Percentiles rank a stretch among this genome's conserved stretches.
phyloP scores from a whole-genome alignment of 1,284 basidiomycete species.

The Omphalotus olearius region DNA sequence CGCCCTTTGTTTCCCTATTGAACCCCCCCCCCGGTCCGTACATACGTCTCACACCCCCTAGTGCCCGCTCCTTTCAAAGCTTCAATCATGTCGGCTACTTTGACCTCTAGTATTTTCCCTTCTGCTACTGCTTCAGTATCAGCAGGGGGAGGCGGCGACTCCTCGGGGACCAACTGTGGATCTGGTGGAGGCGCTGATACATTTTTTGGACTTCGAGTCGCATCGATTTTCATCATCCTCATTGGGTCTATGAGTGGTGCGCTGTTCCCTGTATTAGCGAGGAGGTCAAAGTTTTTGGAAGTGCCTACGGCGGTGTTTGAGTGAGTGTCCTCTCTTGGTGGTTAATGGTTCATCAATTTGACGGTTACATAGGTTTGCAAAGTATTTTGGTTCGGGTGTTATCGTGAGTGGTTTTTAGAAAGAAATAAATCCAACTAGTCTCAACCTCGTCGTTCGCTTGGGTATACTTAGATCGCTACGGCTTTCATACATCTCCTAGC shows the following conservation, averaged over 20 bases:
- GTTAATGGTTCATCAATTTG: too few species aligned
- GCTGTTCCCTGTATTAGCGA: conserved; percentile 79
- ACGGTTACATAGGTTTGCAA: conserved; percentile 63
- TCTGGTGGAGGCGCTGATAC: conserved; percentile 11
- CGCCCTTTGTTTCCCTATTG: too few species aligned
- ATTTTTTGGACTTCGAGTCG: conserved; percentile 59
- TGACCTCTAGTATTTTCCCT: too few species aligned
- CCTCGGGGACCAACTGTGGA: conserved; percentile 3
- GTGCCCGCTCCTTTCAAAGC: too few species aligned
- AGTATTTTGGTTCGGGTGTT: conserved; percentile 94
- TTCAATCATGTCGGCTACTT: too few species aligned
- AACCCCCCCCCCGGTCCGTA: too few species aligned
- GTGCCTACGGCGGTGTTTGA: conserved; percentile 71
- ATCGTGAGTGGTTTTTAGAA: conserved; percentile 75
- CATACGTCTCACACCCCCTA: too few species aligned
- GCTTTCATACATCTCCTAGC: conserved; percentile 85
- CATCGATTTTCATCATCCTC: conserved; percentile 86
- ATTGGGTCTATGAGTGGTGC: conserved; percentile 65
- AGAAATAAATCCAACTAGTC: too few species aligned
- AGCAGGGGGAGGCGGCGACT: too few species aligned
- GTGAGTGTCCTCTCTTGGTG: too few species aligned
- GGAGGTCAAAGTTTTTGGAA: conserved; percentile 50
- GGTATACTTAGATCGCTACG: conserved; percentile 80
- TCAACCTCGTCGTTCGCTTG: too few species aligned
- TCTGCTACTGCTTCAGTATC: too few species aligned